These are phyloP conservation scores for Zygosaccharomyces rouxii DNA, from an alignment of 805 yeast species.

Conservation along the genomic window DNA sequence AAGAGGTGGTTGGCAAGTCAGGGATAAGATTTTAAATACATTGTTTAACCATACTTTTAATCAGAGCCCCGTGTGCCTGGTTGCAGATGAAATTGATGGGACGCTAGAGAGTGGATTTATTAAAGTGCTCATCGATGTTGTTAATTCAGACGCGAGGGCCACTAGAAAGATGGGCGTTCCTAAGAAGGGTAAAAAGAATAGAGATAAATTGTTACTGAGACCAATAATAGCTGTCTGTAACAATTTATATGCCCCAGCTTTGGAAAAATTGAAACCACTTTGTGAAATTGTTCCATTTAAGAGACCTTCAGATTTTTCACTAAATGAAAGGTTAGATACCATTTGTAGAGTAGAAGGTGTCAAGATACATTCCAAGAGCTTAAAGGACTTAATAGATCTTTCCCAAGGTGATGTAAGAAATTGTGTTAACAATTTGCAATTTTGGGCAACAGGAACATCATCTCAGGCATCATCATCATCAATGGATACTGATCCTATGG, in stretches of 20 bases:
- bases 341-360: constrained; percentile 56
- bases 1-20: constrained; percentile 54
- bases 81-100: constrained; percentile 90
- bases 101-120: constrained; percentile 63
- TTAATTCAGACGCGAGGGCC: constrained; percentile 54
- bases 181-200: constrained; percentile 18
- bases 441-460: constrained; percentile 34
- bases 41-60: constrained; percentile 60
- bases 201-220: constrained; percentile 50
- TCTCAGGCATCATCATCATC: constrained; percentile 11
- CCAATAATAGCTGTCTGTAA: constrained; percentile 93
- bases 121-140: constrained; percentile 51
- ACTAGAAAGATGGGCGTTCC: constrained; percentile 33
- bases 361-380: constrained; percentile 42
- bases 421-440: constrained; percentile 79
- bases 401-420: constrained; percentile 83
- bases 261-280: constrained; percentile 68
- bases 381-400: constrained; percentile 62
- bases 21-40: constrained; percentile 56
- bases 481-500: constrained; percentile 12
- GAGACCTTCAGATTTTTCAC: constrained; percentile 48
- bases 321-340: constrained; percentile 45
- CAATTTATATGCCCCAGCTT: constrained; percentile 69
- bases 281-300: constrained; percentile 69
- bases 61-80: constrained; percentile 72